Evolutionary conservation across 2,329 filamentous ascomycete genomes (phyloP).

Genomic region (Trichoderma brevicompactum): DNA sequence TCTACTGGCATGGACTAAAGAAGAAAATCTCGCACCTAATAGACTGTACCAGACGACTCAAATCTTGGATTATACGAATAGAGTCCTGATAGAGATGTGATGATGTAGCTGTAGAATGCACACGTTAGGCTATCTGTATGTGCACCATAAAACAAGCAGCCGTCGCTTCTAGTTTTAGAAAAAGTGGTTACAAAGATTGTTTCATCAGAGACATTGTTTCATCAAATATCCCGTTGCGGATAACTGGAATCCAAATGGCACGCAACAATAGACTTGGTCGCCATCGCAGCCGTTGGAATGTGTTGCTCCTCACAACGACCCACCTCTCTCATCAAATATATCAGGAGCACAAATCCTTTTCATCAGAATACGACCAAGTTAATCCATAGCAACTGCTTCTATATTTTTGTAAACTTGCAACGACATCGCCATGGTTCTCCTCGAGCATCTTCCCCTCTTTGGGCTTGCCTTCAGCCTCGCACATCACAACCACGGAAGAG

Average conservation of each 20-base stretch:
- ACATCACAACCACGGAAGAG: constrained; percentile 4
- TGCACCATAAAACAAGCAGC: too few relatives aligned
- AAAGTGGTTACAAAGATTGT: not conserved
- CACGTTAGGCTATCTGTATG: too few relatives aligned
- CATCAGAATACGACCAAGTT: not conserved
- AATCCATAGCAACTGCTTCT: not conserved
- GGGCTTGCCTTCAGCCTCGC: constrained; percentile 27
- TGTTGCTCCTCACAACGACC: constrained; percentile 40
- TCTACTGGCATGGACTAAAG: too few relatives aligned
- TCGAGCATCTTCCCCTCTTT: constrained; percentile 30
- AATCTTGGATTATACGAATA: too few relatives aligned
- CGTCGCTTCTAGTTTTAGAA: too few relatives aligned
- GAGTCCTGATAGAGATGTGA: too few relatives aligned
- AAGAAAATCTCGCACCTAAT: too few relatives aligned
- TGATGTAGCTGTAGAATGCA: too few relatives aligned
- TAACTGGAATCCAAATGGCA: constrained; percentile 1
- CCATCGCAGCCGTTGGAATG: constrained; percentile 39
- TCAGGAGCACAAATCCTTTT: not conserved
- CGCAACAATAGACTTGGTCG: constrained; percentile 4
- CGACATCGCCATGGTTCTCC: constrained; percentile 32
- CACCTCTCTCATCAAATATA: constrained; percentile 31
- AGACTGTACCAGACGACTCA: too few relatives aligned
- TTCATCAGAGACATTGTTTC: constrained; percentile 3
- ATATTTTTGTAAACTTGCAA: not conserved
- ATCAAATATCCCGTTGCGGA: not conserved